Base-by-base conservation (phyloP, 208 protist species). In the Leishmania guyanensis region DNA sequence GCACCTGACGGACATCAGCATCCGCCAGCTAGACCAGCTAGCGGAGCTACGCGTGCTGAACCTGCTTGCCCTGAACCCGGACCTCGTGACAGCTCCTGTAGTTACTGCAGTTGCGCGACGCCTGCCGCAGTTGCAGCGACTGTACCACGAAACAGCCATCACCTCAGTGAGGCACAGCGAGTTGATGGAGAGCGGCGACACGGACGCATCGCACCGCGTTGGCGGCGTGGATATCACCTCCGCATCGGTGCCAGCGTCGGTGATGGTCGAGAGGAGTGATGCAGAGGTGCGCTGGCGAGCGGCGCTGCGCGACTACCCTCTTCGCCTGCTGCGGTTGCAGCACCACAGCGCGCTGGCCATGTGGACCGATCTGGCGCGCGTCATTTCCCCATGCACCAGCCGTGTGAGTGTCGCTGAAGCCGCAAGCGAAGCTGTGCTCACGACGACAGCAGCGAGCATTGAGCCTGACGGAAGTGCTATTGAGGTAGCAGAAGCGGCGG, bases 141-240 rank as follows among this genome's bases (percentile, higher is more conserved):
- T 77, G 48, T 77, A 77, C 50, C 73, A 77, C 53, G 73, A 77
- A 29, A 77, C 73, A 9, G 73, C 73, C 73, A 62, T 62, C 50
- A 77, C 53, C 14, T 12, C 54, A 29, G 73, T 8, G 20, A 36
- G 65, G 36, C 10, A 48, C 65, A 70, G 65, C 16, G 36, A 70
- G 12, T 43, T 36, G 36, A 36, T 46, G 65, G 65, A 48, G 17
- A 46, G 17, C 6, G 20, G 36, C 5, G 36, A 12, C 65, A 46
- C 1, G 17, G 36, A 8, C 36, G 6, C 5, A n/a, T 36, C 4
- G 2, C 29, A n/a, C 17, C 65, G 10, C 36, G 36, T 48, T 39
- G 17, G 17, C 14, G 36, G 33, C 65, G 65, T 39, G 36, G 36
- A 70, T 70, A 39, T 46, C 36, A 10, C 29, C 65, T 1, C 36